Conservation (phyloP, 108 stramenopile species). For the Aureococcus anophagefferens region DNA sequence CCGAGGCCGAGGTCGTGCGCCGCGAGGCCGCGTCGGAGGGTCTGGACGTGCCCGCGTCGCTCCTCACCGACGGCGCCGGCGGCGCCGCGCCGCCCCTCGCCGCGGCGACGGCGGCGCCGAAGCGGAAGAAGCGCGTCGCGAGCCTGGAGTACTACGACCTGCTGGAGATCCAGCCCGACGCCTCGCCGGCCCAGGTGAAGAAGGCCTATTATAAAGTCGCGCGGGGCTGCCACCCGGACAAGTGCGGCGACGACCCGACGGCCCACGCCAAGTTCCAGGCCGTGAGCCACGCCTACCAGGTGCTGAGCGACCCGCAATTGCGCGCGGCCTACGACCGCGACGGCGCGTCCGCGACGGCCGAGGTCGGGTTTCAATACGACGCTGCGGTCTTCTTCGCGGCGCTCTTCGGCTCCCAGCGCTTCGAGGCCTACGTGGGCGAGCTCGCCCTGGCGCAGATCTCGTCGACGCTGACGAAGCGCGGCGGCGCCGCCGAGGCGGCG, state of each 20-base stretch:
- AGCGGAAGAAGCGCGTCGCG: conserved; percentile 50
- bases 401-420: background rate
- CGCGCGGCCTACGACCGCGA: conserved; percentile 74
- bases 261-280: conserved; percentile 72
- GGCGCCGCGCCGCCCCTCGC: no score
- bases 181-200: conserved; percentile 67
- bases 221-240: conserved; percentile 72
- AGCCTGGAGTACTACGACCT: conserved; percentile 72
- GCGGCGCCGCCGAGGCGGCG: background rate
- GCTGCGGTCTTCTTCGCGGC: background rate
- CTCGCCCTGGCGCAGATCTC: background rate
- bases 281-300: conserved; percentile 79
- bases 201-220: conserved; percentile 82
- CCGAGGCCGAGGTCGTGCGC: background rate
- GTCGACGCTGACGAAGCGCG: background rate
- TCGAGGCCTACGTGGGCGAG: background rate
- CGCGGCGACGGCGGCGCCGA: background rate
- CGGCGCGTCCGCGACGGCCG: conserved; percentile 26
- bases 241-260: conserved; percentile 70
- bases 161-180: conserved; percentile 65
- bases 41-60: no score
- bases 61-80: no score
- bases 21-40: background rate
- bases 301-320: conserved; percentile 63
- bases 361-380: background rate